A percentile compares a stretch with the other conserved stretches of the same genome.
Evolutionary conservation across 2,329 filamentous ascomycete genomes (phyloP).

Genomic region (Pleomassaria siparia): DNA sequence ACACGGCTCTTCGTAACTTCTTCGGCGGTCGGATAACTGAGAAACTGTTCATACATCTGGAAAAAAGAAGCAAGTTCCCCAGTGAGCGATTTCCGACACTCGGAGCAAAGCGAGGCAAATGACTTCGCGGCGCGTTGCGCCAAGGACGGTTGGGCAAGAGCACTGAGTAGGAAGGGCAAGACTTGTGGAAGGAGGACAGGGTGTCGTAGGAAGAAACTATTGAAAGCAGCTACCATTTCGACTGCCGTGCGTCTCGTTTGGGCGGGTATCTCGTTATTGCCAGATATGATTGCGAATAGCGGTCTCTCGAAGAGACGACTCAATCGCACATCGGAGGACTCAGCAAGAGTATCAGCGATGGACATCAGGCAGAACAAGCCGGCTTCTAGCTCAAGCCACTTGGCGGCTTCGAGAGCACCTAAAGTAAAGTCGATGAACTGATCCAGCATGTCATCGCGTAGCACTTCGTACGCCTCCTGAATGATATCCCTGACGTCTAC

Average conservation of each 20-base stretch:
- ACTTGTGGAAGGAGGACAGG: slow-evolving; percentile 67
- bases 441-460: slow-evolving; percentile 49
- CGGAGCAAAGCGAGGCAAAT: slow-evolving; percentile 72
- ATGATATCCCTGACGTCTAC: slow-evolving; percentile 79
- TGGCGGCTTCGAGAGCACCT: slow-evolving; percentile 41
- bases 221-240: slow-evolving; percentile 70
- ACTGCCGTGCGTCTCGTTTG: slow-evolving; percentile 69
- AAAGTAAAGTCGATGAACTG: slow-evolving; percentile 50
- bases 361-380: slow-evolving; percentile 64
- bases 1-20: slow-evolving; percentile 72
- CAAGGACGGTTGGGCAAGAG: slow-evolving; percentile 63
- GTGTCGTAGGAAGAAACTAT: slow-evolving; percentile 74
- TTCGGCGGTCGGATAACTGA: slow-evolving; percentile 62
- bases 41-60: slow-evolving; percentile 68
- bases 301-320: slow-evolving; percentile 65
- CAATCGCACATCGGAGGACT: slow-evolving; percentile 61
- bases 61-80: slow-evolving; percentile 69
- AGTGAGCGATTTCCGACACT: slow-evolving; percentile 70
- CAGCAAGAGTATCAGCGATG: slow-evolving; percentile 66
- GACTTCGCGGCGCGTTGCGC: slow-evolving; percentile 72
- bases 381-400: slow-evolving; percentile 56
- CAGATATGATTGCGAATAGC: slow-evolving; percentile 54
- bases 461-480: slow-evolving; percentile 66
- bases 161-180: slow-evolving; percentile 72
- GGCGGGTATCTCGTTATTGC: slow-evolving; percentile 55